Evolutionary conservation across 805 yeast species (phyloP).

Genomic region (Yamadazyma akitaensis): DNA sequence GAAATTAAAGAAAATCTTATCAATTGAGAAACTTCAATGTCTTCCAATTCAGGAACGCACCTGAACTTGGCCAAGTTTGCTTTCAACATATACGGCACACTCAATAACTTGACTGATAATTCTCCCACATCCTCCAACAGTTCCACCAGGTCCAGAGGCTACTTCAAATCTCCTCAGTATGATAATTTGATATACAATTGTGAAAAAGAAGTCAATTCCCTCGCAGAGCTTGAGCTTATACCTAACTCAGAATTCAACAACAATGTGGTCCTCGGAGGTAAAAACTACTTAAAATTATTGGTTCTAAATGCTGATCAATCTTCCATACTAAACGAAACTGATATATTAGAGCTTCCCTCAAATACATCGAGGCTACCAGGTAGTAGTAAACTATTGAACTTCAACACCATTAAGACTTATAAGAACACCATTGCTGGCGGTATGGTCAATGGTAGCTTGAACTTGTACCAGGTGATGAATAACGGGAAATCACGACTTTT

Average conservation of each 20-base stretch:
- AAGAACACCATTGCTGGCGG: slow-evolving; percentile 39
- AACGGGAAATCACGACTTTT: slow-evolving; percentile 31
- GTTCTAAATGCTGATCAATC: slow-evolving; percentile 30
- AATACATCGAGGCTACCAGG: slow-evolving; percentile 13
- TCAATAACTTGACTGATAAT: slow-evolving; percentile 12
- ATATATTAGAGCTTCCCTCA: slow-evolving; percentile 25
- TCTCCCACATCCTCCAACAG: slow-evolving; percentile 1
- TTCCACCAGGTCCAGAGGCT: neutral
- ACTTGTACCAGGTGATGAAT: slow-evolving; percentile 28
- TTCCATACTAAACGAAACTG: slow-evolving; percentile 31
- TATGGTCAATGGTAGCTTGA: slow-evolving; percentile 33
- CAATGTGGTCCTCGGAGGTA: slow-evolving; percentile 41
- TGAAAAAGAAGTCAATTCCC: slow-evolving; percentile 24
- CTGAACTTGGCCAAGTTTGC: slow-evolving; percentile 49
- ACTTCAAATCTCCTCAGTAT: slow-evolving; percentile 10
- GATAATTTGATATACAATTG: slow-evolving; percentile 21
- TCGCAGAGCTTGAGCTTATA: slow-evolving; percentile 20
- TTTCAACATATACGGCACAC: slow-evolving; percentile 53
- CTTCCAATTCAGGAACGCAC: slow-evolving; percentile 5
- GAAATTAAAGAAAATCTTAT: neutral
- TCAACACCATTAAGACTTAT: slow-evolving; percentile 37
- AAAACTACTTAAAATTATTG: slow-evolving; percentile 36
- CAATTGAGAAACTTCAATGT: neutral
- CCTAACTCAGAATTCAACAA: slow-evolving; percentile 13
- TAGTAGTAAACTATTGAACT: slow-evolving; percentile 27